Conservation (phyloP, 805 yeast species). For the Metschnikowia cerradonensis region DNA sequence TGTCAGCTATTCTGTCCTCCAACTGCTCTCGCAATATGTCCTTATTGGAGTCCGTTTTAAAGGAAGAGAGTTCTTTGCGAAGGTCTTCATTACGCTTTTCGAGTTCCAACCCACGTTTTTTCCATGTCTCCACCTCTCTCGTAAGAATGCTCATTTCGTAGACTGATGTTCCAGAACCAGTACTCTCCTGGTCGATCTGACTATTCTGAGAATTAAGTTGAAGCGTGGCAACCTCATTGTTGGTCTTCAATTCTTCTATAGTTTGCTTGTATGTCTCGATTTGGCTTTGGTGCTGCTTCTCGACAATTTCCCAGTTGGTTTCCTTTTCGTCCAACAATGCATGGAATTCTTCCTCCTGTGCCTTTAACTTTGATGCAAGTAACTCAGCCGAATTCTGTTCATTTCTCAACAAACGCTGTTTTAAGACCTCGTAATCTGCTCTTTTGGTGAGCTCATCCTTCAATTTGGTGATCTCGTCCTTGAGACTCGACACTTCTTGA, state of each 20-base stretch:
- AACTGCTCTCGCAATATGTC: slow-evolving; percentile 37
- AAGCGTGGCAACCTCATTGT: slow-evolving; percentile 60
- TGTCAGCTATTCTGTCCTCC: slow-evolving; percentile 46
- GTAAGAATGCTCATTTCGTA: slow-evolving; percentile 64
- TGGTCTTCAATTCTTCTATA: slow-evolving; percentile 60
- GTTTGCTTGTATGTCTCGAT: slow-evolving; percentile 49
- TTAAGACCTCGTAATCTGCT: slow-evolving; percentile 78
- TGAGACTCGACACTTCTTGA: slow-evolving; percentile 49
- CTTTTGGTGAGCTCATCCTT: slow-evolving; percentile 57
- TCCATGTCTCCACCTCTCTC: slow-evolving; percentile 70
- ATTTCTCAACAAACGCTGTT: slow-evolving; percentile 52
- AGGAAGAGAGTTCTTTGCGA: slow-evolving; percentile 57
- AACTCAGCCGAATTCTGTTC: slow-evolving; percentile 61
- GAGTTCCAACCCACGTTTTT: slow-evolving; percentile 61
- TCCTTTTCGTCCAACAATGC: slow-evolving; percentile 72
- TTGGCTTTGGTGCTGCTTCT: slow-evolving; percentile 49
- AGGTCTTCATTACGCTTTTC: slow-evolving; percentile 77
- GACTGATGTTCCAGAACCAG: slow-evolving; percentile 31
- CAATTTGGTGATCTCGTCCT: slow-evolving; percentile 45
- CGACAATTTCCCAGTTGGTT: slow-evolving; percentile 60
- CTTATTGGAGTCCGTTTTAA: slow-evolving; percentile 46
- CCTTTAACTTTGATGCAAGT: slow-evolving; percentile 49
- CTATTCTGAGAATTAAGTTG: slow-evolving; percentile 48
- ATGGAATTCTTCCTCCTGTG: slow-evolving; percentile 71
- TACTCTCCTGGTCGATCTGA: slow-evolving; percentile 33